phyloP scores from a whole-genome alignment of 176 grass and related monocot genomes.

The Avena insularis region DNA sequence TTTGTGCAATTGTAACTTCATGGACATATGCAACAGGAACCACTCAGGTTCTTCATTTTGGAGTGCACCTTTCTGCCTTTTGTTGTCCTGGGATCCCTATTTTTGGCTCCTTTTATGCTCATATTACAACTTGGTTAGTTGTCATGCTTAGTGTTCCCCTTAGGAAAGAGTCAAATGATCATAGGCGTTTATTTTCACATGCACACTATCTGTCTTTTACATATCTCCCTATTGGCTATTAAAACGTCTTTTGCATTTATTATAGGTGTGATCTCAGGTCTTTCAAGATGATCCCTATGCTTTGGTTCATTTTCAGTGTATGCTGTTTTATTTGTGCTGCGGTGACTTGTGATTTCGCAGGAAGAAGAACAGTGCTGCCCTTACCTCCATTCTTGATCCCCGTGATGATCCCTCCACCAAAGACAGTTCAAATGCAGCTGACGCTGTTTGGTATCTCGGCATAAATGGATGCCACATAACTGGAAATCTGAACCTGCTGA shows the following conservation, averaged over 20 bases:
- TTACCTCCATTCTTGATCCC: slow-evolving; percentile 21
- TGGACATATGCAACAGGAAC: background rate
- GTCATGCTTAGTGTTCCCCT: slow-evolving; percentile 8
- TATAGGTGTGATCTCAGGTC: background rate
- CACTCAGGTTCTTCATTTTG: slow-evolving; percentile 7
- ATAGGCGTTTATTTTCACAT: background rate
- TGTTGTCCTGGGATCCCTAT: background rate
- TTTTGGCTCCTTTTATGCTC: background rate
- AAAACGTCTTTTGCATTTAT: background rate
- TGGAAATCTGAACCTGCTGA: slow-evolving; percentile 29
- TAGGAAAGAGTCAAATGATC: too few relatives aligned
- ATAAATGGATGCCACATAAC: background rate
- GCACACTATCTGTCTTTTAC: background rate
- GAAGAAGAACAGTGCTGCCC: slow-evolving; percentile 27
- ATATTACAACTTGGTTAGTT: background rate
- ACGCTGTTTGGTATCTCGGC: slow-evolving; percentile 17
- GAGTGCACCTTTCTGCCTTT: background rate
- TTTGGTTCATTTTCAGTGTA: background rate
- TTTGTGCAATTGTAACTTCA: background rate
- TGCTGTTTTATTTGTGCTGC: background rate
- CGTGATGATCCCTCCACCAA: background rate
- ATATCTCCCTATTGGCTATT: background rate
- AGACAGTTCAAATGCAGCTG: slow-evolving; percentile 13
- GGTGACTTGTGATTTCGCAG: background rate
- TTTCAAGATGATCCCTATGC: background rate